These are phyloP conservation scores for Lepidopterella palustris DNA, from an alignment of 495 filamentous ascomycete genomes.

Conservation along the genomic window DNA sequence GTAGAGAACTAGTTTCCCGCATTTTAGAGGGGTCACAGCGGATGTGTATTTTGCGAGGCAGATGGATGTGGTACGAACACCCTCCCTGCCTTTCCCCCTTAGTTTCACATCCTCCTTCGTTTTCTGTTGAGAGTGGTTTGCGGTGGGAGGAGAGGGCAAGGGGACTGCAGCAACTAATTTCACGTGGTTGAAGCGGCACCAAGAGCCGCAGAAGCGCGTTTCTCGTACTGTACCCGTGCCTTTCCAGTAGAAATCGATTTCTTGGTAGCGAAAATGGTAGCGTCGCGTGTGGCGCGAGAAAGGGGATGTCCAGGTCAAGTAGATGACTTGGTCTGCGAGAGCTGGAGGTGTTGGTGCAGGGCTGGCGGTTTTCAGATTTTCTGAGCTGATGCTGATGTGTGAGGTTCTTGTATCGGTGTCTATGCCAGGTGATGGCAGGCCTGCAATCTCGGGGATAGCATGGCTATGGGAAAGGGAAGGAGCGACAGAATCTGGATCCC, in stretches of 20 bases:
- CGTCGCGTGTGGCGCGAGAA: constrained; percentile 11
- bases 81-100: not conserved
- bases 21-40: not conserved
- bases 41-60: not conserved
- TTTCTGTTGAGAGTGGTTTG: too few relatives aligned
- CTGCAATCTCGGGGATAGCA: too few relatives aligned
- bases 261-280: constrained; percentile 9
- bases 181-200: constrained; percentile 3
- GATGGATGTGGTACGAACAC: not conserved
- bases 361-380: too few relatives aligned
- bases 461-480: too few relatives aligned
- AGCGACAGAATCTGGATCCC: not conserved
- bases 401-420: too few relatives aligned
- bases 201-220: not conserved
- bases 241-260: constrained; percentile 14
- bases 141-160: too few relatives aligned
- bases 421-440: too few relatives aligned
- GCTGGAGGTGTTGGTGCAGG: too few relatives aligned
- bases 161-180: constrained; percentile 6
- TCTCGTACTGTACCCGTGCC: constrained; percentile 11
- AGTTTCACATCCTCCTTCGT: too few relatives aligned
- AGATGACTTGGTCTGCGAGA: too few relatives aligned
- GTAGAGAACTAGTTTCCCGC: not conserved
- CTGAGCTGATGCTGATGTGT: too few relatives aligned
- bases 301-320: too few relatives aligned